phyloP scores from a whole-genome alignment of 371 early-diverging fungal species.

The Umbelopsis sp. region DNA sequence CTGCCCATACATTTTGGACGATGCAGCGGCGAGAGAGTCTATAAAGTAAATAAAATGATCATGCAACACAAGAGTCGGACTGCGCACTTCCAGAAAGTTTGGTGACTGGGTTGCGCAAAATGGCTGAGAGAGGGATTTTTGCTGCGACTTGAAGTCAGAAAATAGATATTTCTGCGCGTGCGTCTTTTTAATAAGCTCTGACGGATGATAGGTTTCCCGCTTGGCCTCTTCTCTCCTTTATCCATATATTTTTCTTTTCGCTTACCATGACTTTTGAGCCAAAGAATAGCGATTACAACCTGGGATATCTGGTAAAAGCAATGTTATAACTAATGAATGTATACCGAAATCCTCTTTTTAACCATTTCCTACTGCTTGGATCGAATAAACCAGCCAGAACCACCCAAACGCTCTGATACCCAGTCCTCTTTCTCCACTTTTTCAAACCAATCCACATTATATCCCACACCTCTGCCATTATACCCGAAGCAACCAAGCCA shows the following conservation, averaged over 20 bases:
- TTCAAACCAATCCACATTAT: background rate
- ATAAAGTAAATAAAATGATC: background rate
- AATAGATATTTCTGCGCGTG: too few relatives aligned
- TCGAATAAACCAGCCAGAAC: background rate
- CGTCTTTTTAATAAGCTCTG: background rate
- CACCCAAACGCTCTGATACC: background rate
- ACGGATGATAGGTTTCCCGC: too few relatives aligned
- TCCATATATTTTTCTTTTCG: background rate
- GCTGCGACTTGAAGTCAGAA: too few relatives aligned
- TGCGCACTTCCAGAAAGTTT: background rate
- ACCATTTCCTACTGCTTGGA: background rate
- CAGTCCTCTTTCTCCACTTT: background rate
- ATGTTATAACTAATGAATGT: background rate
- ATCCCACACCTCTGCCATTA: background rate
- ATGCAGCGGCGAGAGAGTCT: background rate
- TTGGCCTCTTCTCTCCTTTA: background rate
- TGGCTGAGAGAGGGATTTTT: too few relatives aligned
- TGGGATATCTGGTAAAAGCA: background rate
- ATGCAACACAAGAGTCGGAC: too few relatives aligned
- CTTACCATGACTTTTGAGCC: background rate
- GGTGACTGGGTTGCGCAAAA: background rate
- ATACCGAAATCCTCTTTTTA: background rate
- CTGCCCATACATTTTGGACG: constrained; percentile 6
- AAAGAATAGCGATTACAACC: background rate
- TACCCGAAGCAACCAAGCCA: background rate